A percentile compares a stretch with the other conserved stretches of the same genome.
Evolutionary conservation across 331 rosid species (phyloP).

Genomic region (Malus hybrid): DNA sequence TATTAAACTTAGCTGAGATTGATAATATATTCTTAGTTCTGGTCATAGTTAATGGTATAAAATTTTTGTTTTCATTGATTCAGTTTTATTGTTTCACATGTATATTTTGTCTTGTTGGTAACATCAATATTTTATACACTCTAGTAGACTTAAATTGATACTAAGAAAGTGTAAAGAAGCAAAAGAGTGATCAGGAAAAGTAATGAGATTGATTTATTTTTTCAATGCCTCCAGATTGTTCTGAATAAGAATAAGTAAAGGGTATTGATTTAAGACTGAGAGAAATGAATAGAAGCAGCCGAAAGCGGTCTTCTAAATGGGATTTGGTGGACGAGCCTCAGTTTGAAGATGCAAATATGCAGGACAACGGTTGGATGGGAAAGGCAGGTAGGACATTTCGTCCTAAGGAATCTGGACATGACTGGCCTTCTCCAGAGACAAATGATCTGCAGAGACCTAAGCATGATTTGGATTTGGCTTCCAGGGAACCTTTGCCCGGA

Average conservation of each 20-base stretch:
- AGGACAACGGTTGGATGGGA: slow-evolving; percentile 33
- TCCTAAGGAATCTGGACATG: slow-evolving; percentile 43
- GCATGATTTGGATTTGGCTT: slow-evolving; percentile 32
- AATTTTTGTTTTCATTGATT: not conserved
- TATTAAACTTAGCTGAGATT: not conserved
- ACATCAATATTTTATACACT: not conserved
- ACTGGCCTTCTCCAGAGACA: slow-evolving; percentile 51
- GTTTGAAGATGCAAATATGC: slow-evolving; percentile 31
- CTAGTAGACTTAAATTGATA: not conserved
- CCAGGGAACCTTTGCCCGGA: slow-evolving; percentile 52
- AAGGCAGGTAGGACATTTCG: slow-evolving; percentile 21
- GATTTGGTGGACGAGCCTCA: slow-evolving; percentile 57
- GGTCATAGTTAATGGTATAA: not conserved
- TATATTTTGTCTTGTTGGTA: not conserved
- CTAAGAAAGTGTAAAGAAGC: not conserved
- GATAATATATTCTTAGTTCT: not conserved
- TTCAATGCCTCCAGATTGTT: slow-evolving; percentile 31
- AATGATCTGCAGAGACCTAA: slow-evolving; percentile 39
- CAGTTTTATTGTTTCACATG: not conserved
- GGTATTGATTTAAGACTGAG: slow-evolving; percentile 6
- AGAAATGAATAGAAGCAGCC: slow-evolving; percentile 66
- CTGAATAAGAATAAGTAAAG: slow-evolving; percentile 20
- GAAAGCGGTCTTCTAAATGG: slow-evolving; percentile 71
- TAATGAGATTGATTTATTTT: slow-evolving; percentile 21
- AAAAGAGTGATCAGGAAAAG: not conserved